Conservation (phyloP, 202 grass and related monocot genomes). For the Zoysia matrella region DNA sequence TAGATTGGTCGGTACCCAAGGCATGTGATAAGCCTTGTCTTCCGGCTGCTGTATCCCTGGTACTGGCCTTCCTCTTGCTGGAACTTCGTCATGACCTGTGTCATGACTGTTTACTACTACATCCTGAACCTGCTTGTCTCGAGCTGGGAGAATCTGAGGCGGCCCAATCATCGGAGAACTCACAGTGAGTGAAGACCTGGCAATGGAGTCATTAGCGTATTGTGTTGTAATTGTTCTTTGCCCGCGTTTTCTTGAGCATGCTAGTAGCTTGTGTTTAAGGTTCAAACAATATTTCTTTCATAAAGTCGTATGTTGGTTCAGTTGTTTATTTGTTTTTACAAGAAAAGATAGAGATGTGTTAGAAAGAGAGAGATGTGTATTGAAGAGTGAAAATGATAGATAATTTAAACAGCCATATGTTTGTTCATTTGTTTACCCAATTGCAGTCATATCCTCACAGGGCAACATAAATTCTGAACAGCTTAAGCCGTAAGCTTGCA, state of each 20-base stretch:
- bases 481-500: too few species aligned
- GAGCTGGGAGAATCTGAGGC: conserved; percentile 68
- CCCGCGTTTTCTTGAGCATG: not conserved
- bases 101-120: conserved; percentile 69
- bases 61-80: conserved; percentile 98
- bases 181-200: conserved; percentile 47
- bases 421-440: too few species aligned
- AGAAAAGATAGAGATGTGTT: too few species aligned
- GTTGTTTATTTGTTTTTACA: too few species aligned
- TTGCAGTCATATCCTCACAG: too few species aligned
- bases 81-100: conserved; percentile 88
- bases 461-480: too few species aligned
- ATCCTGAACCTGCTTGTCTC: conserved; percentile 65
- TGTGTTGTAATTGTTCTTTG: conserved; percentile 27
- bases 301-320: conserved; percentile 17
- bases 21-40: conserved; percentile 95
- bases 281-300: conserved; percentile 2
- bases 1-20: conserved; percentile 87
- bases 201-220: not conserved
- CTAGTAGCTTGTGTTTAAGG: conserved; percentile 1
- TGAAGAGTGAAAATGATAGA: too few species aligned
- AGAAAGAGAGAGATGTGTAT: too few species aligned
- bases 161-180: conserved; percentile 39
- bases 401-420: too few species aligned
- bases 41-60: conserved; percentile 87